phyloP scores from a whole-genome alignment of 2,329 filamentous ascomycete genomes.

The Huntiella decipiens region DNA sequence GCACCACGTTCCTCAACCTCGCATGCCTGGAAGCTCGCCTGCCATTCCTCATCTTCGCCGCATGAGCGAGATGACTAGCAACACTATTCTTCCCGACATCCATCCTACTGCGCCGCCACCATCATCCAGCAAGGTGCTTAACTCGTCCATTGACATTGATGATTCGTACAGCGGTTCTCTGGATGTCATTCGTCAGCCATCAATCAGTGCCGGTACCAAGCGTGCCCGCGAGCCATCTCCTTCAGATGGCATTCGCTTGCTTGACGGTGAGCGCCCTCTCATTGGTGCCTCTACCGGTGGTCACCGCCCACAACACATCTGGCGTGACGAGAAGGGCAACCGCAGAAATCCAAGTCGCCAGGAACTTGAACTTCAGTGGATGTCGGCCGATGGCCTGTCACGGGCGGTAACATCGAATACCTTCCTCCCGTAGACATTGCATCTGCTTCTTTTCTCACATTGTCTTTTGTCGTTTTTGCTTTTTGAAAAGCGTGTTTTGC shows the following conservation, averaged over 20 bases:
- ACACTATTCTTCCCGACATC: constrained; percentile 2
- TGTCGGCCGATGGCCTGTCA: not conserved
- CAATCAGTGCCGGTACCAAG: not conserved
- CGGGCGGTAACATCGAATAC: no score
- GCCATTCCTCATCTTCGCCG: not conserved
- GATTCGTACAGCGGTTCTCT: not conserved
- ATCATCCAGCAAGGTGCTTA: not conserved
- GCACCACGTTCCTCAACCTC: not conserved
- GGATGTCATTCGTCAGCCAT: no score
- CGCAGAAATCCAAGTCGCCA: no score
- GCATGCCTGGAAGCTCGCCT: no score
- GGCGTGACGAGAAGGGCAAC: no score
- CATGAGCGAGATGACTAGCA: not conserved
- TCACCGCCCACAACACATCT: no score
- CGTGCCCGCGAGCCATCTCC: constrained; percentile 2
- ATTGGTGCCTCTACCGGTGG: no score
- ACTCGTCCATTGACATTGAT: constrained; percentile 3
- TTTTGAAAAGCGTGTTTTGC: no score
- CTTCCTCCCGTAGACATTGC: no score
- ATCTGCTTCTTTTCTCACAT: not conserved
- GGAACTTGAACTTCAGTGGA: not conserved
- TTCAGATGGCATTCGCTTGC: not conserved
- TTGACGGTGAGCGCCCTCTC: not conserved
- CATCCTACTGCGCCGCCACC: not conserved
- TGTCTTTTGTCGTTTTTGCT: not conserved